Evolutionary conservation across 345 rosid species (phyloP), one percentile per base, ranked within the genome.

Genomic region (Boechera divaricarpa): DNA sequence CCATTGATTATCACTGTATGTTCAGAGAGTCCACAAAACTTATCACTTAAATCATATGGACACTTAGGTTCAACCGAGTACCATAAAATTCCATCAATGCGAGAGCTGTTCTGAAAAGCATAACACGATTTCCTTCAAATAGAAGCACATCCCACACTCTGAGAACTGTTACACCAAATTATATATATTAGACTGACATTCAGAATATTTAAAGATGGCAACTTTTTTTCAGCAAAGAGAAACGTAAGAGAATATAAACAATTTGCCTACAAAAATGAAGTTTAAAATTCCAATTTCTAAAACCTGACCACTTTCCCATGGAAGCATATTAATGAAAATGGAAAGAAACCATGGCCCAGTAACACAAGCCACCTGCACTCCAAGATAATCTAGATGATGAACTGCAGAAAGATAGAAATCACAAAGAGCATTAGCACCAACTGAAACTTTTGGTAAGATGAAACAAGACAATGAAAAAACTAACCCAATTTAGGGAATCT

Each of bases 281-380:
- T 80, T 54, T 68, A 4, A 36, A 10, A 75, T 60, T 42, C 38
- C 56, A 72, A 61, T 48, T 10, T 67, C 77, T 57, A 86, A 85
- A 91, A 88, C 94, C 97, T 92, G 86, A 95, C 99, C 99, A 86
- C 98, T 95, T 95, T 95, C 99, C 98, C 99, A 95, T 38, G 99
- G 99, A 82, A 95, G 97, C 94, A 95, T 91, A 82, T 95, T 95
- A 91, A 93, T 93, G 78, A 95, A 95, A 79, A 95, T 95, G 85
- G 98, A 86, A 67, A 95, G 96, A 84, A 95, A 95, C 99, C 99
- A 95, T 61, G 99, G 98, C 65, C 91, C 98, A 52, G 93, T 84
- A 78, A 91, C 97, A 89, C 99, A 95, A 47, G 96, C 97, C 82
- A 95, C 89, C 61, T 92, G 97, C 82, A 95, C 98, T 76, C 98